phyloP scores from a whole-genome alignment of 768 basidiomycete genomes.

The Suillus paluster region DNA sequence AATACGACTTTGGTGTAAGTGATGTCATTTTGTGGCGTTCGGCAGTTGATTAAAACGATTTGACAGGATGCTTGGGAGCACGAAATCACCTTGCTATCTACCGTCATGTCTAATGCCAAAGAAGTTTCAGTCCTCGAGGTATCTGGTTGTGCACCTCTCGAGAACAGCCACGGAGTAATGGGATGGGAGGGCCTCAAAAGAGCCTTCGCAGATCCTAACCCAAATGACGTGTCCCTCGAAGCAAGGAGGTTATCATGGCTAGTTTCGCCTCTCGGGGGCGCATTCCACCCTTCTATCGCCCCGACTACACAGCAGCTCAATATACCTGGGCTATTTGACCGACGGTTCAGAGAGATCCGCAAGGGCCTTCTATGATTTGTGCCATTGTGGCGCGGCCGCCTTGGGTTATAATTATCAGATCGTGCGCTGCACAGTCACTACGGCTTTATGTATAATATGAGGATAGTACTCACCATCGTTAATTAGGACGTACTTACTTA shows the following conservation, averaged over 20 bases:
- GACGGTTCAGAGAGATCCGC: conserved; percentile 6
- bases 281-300: conserved; percentile 9
- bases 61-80: conserved; percentile 30
- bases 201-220: conserved; percentile 13
- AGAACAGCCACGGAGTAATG: conserved; percentile 8
- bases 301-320: conserved; percentile 12
- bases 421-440: background rate
- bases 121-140: conserved; percentile 11
- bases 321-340: conserved; percentile 4
- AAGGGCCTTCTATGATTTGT: background rate
- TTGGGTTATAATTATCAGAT: background rate
- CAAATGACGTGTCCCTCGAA: background rate
- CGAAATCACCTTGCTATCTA: conserved; percentile 8
- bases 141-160: conserved; percentile 10
- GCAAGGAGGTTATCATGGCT: conserved; percentile 31
- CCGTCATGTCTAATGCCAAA: background rate
- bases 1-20: conserved; percentile 28
- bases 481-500: background rate
- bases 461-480: background rate
- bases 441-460: background rate
- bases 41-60: background rate
- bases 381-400: background rate
- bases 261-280: conserved; percentile 16
- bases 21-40: background rate
- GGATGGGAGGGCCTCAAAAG: conserved; percentile 18